A percentile compares a stretch with the other conserved stretches of the same genome.
These are phyloP conservation scores for Exophiala dermatitidis DNA, from an alignment of 2,329 filamentous ascomycete genomes.

Conservation along the genomic window DNA sequence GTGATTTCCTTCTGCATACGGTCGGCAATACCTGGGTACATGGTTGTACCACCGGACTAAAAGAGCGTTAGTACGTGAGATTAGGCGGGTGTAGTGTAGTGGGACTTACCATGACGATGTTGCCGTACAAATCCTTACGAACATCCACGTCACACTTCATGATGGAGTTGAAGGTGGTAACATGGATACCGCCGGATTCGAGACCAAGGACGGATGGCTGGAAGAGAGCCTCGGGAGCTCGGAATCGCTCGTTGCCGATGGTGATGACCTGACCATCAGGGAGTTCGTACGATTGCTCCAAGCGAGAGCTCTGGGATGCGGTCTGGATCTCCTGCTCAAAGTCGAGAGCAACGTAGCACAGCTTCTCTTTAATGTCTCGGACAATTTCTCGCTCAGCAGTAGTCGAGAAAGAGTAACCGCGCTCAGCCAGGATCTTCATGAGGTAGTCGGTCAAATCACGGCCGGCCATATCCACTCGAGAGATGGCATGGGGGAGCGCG, in stretches of 20 bases:
- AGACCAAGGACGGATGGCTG: conserved; percentile 97
- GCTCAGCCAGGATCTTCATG: conserved; percentile 99
- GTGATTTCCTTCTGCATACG: conserved; percentile 99
- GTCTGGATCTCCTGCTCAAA: conserved; percentile 99
- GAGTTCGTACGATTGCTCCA: conserved; percentile 99
- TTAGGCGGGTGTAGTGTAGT: background rate
- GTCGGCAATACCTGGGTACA: conserved; percentile 99
- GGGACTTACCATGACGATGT: conserved; percentile 96
- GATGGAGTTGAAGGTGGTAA: conserved; percentile 99
- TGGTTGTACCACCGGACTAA: conserved; percentile 99
- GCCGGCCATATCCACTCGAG: conserved; percentile 99
- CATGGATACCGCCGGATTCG: conserved; percentile 97
- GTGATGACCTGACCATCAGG: conserved; percentile 99
- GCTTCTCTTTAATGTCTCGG: conserved; percentile 99
- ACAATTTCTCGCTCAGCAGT: conserved; percentile 99
- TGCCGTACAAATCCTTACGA: conserved; percentile 99
- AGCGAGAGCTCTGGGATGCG: conserved; percentile 92
- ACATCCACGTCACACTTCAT: conserved; percentile 99
- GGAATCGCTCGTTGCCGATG: conserved; percentile 99
- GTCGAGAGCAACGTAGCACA: conserved; percentile 99
- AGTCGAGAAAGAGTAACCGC: conserved; percentile 99
- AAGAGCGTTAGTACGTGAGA: conserved; percentile 19
- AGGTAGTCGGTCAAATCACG: conserved; percentile 99
- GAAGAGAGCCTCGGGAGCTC: conserved; percentile 98
- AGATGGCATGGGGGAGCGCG: conserved; percentile 98